A percentile compares a stretch with the other conserved stretches of the same genome.
phyloP scores from a whole-genome alignment of 768 basidiomycete genomes.

The Coprinopsis cinerea region DNA sequence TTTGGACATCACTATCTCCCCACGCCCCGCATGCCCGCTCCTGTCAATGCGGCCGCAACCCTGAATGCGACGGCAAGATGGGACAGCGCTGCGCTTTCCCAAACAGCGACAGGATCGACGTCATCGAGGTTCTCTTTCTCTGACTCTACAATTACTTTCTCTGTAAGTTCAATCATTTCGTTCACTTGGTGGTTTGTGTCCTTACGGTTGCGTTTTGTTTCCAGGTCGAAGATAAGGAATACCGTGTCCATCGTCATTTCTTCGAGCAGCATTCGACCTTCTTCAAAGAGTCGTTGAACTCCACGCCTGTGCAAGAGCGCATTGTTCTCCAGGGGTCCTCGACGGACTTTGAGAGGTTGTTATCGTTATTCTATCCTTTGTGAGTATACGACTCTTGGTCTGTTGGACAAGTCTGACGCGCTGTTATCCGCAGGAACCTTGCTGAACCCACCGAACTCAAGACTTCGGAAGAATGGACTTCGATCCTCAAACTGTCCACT shows the following conservation, averaged over 20 bases:
- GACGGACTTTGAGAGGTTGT: constrained; percentile 42
- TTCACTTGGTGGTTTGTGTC: not conserved
- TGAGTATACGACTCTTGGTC: constrained; percentile 23
- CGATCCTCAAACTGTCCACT: constrained; percentile 22
- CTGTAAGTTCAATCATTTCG: not conserved
- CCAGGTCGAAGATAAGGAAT: constrained; percentile 20
- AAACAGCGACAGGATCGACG: too few relatives aligned
- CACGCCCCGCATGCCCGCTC: not conserved
- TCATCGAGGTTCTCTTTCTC: constrained; percentile 9
- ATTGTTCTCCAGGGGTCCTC: constrained; percentile 17
- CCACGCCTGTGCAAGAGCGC: constrained; percentile 44
- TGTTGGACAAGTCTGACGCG: not conserved
- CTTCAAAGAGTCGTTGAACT: constrained; percentile 28
- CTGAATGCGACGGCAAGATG: too few relatives aligned
- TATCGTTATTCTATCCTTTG: constrained; percentile 45
- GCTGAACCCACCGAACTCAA: constrained; percentile 6
- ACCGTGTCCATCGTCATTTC: constrained; percentile 23
- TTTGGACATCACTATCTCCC: not conserved
- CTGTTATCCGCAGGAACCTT: constrained; percentile 10
- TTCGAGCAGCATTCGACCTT: constrained; percentile 22
- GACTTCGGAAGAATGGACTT: constrained; percentile 22
- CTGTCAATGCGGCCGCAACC: too few relatives aligned
- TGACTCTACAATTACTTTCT: constrained; percentile 6
- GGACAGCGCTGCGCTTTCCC: too few relatives aligned
- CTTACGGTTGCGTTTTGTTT: not conserved